phyloP scores from a whole-genome alignment of 306 rosid genomes.

The Dicorynia guianensis region DNA sequence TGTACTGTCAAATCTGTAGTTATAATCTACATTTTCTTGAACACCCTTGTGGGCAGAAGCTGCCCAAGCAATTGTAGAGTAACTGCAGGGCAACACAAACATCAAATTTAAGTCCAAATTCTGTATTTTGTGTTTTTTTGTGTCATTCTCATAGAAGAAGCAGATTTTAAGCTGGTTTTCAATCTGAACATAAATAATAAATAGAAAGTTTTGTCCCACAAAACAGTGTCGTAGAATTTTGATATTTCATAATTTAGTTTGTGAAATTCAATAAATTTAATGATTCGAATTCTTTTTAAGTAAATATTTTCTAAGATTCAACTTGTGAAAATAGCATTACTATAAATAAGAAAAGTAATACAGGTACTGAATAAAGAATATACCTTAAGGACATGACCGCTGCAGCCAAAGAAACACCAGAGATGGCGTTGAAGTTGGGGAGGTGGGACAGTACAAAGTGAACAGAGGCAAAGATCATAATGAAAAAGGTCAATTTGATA shows the following conservation, averaged over 20 bases:
- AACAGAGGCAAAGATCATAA: constrained; percentile 78
- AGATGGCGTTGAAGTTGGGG: constrained; percentile 73
- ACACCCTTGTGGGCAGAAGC: constrained; percentile 68
- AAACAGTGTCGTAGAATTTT: no score
- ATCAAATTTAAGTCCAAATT: constrained; percentile 2
- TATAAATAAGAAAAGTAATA: not conserved
- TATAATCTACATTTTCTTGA: constrained; percentile 51
- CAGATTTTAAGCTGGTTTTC: not conserved
- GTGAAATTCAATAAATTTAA: no score
- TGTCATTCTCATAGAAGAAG: not conserved
- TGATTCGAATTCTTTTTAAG: no score
- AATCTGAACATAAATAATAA: not conserved
- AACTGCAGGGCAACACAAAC: constrained; percentile 51
- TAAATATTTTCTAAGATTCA: no score
- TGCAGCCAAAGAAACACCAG: constrained; percentile 74
- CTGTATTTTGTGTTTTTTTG: not conserved
- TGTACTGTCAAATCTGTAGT: constrained; percentile 40
- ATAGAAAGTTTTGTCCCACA: no score
- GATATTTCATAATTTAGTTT: no score
- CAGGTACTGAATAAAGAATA: not conserved
- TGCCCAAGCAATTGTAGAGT: constrained; percentile 78
- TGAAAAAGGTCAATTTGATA: constrained; percentile 67
- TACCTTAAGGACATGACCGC: constrained; percentile 87
- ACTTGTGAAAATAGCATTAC: no score
- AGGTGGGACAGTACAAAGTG: constrained; percentile 79